Evolutionary conservation across 2,329 filamentous ascomycete genomes (phyloP), one percentile per base, ranked within the genome.

Genomic region (Fusarium sp.): DNA sequence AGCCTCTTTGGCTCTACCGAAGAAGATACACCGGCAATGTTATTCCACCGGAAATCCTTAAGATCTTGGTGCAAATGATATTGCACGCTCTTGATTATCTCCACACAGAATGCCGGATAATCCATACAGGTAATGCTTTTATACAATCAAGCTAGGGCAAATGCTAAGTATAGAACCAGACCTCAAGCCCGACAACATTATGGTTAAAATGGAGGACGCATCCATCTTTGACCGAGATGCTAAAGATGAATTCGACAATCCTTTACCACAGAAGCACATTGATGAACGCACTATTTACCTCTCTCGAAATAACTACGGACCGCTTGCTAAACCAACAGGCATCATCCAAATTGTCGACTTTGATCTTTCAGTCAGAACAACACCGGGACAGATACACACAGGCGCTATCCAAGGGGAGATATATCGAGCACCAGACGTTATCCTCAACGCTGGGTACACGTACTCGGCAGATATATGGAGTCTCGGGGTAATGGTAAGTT

Each of bases 1-100:
- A 78, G 35, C 77, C 77, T n/a, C 60, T 79, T 8, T 77, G 68
- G 76, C 56, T 79, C 0, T 79, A 79, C 40, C 59, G 67, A 6
- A 58, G 59, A 16, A 70, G 77, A 46, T 79, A 69, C 33, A 16
- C 67, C 1, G 75, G 44, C 9, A 62, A 60, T 2, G 69, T 78
- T 0, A 73, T 78, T 20, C 75, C 75, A 4, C 61, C 66, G 0
- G 68, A 66, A 44, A 57, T 75, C 6, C 38, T 77, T 3, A 77
- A 79, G 42, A 61, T 77, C 16, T 53, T 78, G 0, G 16, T 77
- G 1, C 77, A 69, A 42, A 76, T 74, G 69, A 74, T 71, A 9
- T 51, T 77, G 1, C 73, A 74, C 2, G 75, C 56, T 2, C 68
- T 79, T 4, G 69, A 79, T 9, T 79, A 78, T 20, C 68, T 79